Conservation (phyloP, 441 rosid genomes). For the Populus hybrid region DNA sequence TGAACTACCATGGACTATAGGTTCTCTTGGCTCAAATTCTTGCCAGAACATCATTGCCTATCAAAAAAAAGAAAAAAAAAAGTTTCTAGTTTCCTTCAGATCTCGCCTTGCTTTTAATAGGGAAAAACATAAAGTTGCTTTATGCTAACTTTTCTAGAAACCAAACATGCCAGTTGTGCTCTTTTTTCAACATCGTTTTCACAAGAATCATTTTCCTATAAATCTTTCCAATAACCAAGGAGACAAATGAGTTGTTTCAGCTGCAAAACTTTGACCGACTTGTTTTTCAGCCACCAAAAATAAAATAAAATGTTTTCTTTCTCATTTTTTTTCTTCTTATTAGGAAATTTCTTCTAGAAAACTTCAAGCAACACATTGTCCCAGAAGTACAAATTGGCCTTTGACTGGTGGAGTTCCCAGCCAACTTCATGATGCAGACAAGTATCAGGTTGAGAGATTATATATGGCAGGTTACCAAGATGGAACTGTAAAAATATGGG, state of each 20-base stretch:
- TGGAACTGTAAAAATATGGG: slow-evolving; percentile 65
- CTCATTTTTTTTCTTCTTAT: neutral
- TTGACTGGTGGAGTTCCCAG: slow-evolving; percentile 67
- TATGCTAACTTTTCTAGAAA: neutral
- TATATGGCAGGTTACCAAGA: slow-evolving; percentile 66
- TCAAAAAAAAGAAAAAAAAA: neutral
- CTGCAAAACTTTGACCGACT: neutral
- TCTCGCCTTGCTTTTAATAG: slow-evolving; percentile 2
- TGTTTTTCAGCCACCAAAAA: neutral
- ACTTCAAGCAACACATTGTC: slow-evolving; percentile 37
- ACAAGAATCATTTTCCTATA: too few relatives aligned
- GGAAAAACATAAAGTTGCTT: neutral
- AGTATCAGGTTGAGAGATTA: slow-evolving; percentile 42
- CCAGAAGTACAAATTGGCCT: slow-evolving; percentile 45
- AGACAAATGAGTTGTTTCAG: neutral
- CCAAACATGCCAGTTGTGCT: neutral
- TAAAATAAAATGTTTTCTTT: neutral
- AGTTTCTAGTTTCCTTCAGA: neutral
- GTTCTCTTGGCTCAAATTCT: neutral
- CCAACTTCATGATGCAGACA: slow-evolving; percentile 29
- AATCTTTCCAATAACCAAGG: too few relatives aligned
- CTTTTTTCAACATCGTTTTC: neutral
- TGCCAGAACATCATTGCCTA: neutral
- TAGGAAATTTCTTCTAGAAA: slow-evolving; percentile 58
- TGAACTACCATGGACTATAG: neutral